Percentiles rank a stretch among this genome's conserved stretches.
Evolutionary conservation across 805 yeast species (phyloP).

Genomic region (Saturnispora galanensis): DNA sequence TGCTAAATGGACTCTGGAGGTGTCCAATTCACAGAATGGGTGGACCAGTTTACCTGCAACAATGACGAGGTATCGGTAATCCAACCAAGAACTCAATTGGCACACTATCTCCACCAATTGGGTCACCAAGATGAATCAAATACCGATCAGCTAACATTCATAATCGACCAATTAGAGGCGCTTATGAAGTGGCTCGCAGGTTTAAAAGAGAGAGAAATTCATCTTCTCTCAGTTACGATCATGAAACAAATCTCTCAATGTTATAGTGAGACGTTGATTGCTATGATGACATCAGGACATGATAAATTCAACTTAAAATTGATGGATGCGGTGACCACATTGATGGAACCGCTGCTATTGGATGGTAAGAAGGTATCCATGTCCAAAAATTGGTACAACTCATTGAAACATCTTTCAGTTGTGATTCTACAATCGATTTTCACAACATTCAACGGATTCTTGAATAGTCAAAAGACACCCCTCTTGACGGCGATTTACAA

Average conservation of each 20-base stretch:
- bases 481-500: conserved; percentile 24
- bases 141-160: conserved; percentile 17
- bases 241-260: conserved; percentile 19
- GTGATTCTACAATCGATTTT: conserved; percentile 23
- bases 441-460: conserved; percentile 26
- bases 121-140: background rate
- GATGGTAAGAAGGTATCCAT: conserved; percentile 23
- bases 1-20: background rate
- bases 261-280: conserved; percentile 16
- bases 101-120: conserved; percentile 5
- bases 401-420: conserved; percentile 24
- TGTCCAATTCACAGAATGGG: background rate
- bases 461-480: conserved; percentile 23
- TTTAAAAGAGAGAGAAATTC: conserved; percentile 16
- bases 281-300: conserved; percentile 24
- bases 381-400: conserved; percentile 26
- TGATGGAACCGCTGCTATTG: conserved; percentile 16
- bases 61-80: conserved; percentile 5
- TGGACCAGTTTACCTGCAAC: background rate
- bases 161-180: conserved; percentile 17
- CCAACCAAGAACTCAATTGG: background rate
- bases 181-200: conserved; percentile 16
- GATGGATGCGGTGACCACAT: conserved; percentile 22
- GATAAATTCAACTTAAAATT: conserved; percentile 25
- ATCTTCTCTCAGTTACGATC: conserved; percentile 19